Evolutionary conservation across 768 basidiomycete genomes (phyloP).

Genomic region (Trametopsis cervina): DNA sequence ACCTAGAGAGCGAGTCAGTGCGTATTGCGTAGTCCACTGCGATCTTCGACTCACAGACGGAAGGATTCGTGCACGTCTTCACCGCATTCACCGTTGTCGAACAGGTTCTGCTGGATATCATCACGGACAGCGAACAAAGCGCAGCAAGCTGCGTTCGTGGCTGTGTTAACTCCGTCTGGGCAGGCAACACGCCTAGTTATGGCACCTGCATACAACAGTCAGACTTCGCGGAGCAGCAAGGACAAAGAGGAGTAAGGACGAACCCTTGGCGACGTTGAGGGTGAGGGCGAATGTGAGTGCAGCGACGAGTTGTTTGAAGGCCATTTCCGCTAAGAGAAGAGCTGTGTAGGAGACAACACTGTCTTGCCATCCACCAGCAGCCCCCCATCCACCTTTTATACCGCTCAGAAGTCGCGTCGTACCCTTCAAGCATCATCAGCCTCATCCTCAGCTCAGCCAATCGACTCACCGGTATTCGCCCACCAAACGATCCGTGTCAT

Average conservation of each 20-base stretch:
- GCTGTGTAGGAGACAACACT: no score
- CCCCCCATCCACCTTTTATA: no score
- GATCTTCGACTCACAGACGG: conserved; percentile 14
- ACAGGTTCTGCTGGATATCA: conserved; percentile 22
- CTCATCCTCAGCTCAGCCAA: no score
- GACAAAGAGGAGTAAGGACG: no score
- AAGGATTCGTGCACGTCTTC: conserved; percentile 22
- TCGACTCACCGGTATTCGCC: no score
- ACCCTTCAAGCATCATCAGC: no score
- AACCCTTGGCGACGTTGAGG: not conserved
- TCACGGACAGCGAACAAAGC: conserved; percentile 23
- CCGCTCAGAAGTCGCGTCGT: no score
- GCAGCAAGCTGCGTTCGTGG: conserved; percentile 24
- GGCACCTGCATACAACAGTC: not conserved
- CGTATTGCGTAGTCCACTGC: no score
- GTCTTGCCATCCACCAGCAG: no score
- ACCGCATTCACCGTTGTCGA: conserved; percentile 22
- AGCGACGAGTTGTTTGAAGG: conserved; percentile 6
- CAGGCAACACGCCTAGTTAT: conserved; percentile 18
- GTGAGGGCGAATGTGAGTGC: conserved; percentile 1
- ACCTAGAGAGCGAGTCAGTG: no score
- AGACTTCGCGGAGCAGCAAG: not conserved
- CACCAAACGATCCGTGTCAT: no score
- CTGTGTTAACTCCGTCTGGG: conserved; percentile 24
- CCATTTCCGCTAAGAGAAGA: conserved; percentile 4